Evolutionary conservation across 2,329 filamentous ascomycete genomes (phyloP), one percentile per base, ranked within the genome.

Genomic region (Pseudogymnoascus sp.): DNA sequence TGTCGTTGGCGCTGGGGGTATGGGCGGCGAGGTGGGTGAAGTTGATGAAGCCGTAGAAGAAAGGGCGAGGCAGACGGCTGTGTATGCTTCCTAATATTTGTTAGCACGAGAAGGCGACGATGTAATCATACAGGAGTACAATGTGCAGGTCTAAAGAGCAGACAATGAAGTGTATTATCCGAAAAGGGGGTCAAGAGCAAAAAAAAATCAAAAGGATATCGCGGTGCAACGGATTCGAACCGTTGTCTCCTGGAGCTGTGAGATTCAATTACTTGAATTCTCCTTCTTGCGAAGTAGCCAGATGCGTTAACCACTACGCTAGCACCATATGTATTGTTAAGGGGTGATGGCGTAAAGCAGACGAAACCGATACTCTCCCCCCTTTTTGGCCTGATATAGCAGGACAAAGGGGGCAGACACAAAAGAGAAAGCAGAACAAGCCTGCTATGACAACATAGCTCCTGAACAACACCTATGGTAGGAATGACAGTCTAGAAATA

Each of bases 61-160:
- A 72, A 77, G 73, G 61, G 72, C 65, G 63, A 63, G 68, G 69
- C 80, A 83, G 28, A 78, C 77, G 60, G 76, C 73, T 66, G 83
- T 78, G 66, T 87, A 87, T 68, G 87, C 82, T 65, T 84, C 80
- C 88, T 91, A 66, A 64, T 6, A 61, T 23, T 45, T 28, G 14
- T 62, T 43, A 64, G 60, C 19, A 34, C 3, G n/a, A 28, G 14
- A 19, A 19, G 3, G 6, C 5, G 11, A 19, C 10, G 6, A 7
- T 57, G 1, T 2, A 19, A 19, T 34, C 51, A 57, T 57, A 11
- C n/a, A 57, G 6, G 5, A 34, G 13, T n/a, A 14, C 21, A 34
- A 57, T 21, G 25, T 34, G 23, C 25, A 6, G 10, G 4, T 21
- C 3, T 43, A n/a, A 11, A 43, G 39, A 21, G 41, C 2, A 45